Percentiles rank a stretch among this genome's conserved stretches.
Conservation (phyloP, 176 grass and related monocot species). For the Carex myosuroides region DNA sequence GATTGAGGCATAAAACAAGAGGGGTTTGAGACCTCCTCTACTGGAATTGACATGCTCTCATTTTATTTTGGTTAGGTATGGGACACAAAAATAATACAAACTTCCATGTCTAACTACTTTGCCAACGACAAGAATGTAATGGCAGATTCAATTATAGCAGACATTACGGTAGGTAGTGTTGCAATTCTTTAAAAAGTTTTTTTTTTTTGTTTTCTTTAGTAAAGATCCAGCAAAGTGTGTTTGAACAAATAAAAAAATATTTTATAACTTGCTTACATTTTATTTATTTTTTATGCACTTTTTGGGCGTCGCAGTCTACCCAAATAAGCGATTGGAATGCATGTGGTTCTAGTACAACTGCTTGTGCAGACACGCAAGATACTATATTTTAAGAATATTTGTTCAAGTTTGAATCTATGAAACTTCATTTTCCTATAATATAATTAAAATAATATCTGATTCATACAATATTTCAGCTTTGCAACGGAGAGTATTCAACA, state of each 20-base stretch:
- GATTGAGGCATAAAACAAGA: no score
- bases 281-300: not conserved
- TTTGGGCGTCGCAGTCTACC: not conserved
- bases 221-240: not conserved
- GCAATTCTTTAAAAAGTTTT: not conserved
- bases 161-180: not conserved
- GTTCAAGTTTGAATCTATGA: not conserved
- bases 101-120: not conserved
- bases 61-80: not conserved
- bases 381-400: not conserved
- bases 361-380: not conserved
- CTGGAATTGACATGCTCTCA: not conserved
- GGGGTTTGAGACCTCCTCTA: no score
- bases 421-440: not conserved
- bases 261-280: not conserved
- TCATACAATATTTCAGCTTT: not conserved
- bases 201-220: not conserved
- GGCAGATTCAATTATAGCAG: not conserved
- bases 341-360: not conserved
- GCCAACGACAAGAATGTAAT: not conserved
- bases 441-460: not conserved
- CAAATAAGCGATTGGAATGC: not conserved
- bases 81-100: not conserved
- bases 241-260: not conserved
- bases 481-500: conserved; percentile 1